phyloP scores from a whole-genome alignment of 2,329 filamentous ascomycete species.

The Aspergillus tubingensis region DNA sequence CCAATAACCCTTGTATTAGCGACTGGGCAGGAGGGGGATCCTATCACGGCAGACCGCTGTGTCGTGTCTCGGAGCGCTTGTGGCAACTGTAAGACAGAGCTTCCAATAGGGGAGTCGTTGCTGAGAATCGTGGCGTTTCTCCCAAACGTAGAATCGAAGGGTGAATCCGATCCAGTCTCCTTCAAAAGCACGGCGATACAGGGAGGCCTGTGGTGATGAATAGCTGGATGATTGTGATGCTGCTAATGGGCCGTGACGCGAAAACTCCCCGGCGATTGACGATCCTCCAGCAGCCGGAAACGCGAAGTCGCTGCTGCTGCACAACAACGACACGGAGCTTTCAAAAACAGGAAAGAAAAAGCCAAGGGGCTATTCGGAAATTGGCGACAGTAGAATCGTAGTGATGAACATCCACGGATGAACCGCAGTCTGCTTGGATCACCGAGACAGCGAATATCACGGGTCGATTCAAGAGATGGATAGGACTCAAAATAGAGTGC shows the following conservation, averaged over 20 bases:
- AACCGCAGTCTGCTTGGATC: too few relatives aligned
- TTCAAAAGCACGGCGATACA: background rate
- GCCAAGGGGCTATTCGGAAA: too few relatives aligned
- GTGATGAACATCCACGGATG: too few relatives aligned
- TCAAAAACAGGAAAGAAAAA: too few relatives aligned
- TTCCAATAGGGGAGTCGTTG: background rate
- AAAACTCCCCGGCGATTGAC: conserved; percentile 7
- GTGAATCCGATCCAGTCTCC: background rate
- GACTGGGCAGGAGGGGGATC: background rate
- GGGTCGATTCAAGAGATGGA: background rate
- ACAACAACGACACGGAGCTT: background rate
- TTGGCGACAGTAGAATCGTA: background rate
- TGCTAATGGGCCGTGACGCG: conserved; percentile 11
- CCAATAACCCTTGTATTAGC: background rate
- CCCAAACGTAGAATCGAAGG: background rate
- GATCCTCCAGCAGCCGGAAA: conserved; percentile 13
- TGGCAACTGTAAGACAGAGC: conserved; percentile 2
- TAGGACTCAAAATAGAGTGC: background rate
- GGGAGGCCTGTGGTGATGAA: background rate
- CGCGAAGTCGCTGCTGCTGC: conserved; percentile 12
- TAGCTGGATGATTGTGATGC: background rate
- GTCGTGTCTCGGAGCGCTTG: background rate
- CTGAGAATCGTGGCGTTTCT: background rate
- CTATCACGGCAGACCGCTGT: background rate
- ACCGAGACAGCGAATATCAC: background rate